Percentiles rank a stretch among this genome's conserved stretches.
Evolutionary conservation across 225 moss, liverwort and hornwort genomes (phyloP).

Genomic region (Marchantia paleacea): DNA sequence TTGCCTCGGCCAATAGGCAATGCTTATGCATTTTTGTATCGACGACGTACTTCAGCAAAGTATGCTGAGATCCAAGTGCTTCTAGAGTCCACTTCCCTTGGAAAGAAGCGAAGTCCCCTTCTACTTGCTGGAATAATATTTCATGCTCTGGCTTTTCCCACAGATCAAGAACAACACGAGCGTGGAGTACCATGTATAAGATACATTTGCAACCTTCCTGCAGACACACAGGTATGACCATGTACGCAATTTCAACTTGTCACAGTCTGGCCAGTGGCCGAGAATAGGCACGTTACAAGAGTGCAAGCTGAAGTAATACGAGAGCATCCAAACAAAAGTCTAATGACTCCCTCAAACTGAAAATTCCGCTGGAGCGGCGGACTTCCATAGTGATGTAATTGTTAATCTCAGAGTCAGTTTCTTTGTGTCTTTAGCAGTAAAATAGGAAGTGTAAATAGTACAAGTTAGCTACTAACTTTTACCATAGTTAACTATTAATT

Average conservation of each 20-base stretch:
- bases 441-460: no score
- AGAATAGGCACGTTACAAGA: not conserved
- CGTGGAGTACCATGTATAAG: slow-evolving; percentile 90
- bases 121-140: slow-evolving; percentile 91
- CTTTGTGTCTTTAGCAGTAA: no score
- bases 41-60: slow-evolving; percentile 81
- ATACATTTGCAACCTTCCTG: slow-evolving; percentile 99
- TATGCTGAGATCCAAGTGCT: slow-evolving; percentile 85
- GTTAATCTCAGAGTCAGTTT: no score
- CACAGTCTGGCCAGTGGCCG: not conserved
- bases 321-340: not conserved
- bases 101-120: slow-evolving; percentile 89
- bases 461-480: no score
- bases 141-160: slow-evolving; percentile 84
- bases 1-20: slow-evolving; percentile 82
- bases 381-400: not conserved
- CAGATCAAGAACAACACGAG: slow-evolving; percentile 77
- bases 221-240: not conserved
- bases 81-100: slow-evolving; percentile 97
- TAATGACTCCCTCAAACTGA: not conserved
- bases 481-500: no score
- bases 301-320: not conserved
- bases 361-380: not conserved
- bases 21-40: slow-evolving; percentile 93
- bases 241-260: not conserved